Evolutionary conservation across 306 rosid genomes (phyloP), one percentile per base, ranked within the genome.

Genomic region (Rosa lucieae): DNA sequence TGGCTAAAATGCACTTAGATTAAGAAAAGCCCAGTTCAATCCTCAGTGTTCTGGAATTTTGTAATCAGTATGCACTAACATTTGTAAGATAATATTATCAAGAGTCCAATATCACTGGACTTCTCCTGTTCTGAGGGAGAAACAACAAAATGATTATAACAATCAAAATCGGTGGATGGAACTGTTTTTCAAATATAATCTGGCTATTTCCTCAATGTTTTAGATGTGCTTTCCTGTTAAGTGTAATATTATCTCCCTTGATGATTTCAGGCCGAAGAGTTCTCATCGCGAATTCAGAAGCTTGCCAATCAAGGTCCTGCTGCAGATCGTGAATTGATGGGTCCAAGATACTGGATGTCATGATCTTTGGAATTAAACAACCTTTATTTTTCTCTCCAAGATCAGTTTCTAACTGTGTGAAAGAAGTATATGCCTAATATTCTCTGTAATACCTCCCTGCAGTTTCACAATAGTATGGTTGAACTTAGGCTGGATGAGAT

Each of bases 251-350:
- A 91, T 77, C 40, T 75, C 71, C 68, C 20, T 77, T 59, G 32
- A 42, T 81, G 71, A 77, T 18, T 48, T 81, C 91, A 94, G 99
- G 97, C 97, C 17, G 97, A 89, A 78, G 99, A 94, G 82, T 94
- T 94, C 84, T 89, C 97, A 44, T 89, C 95, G 4, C 97, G 95
- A 47, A 91, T 92, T 79, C 95, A 94, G 85, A 92, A 87, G 87
- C 85, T 94, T 42, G 84, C 91, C 51, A 91, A 78, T 81, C 91
- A 87, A 87, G 97, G 97, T 59, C 89, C 97, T 59, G 80, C 85
- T 26, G 84, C 92, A 9, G 93, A 88, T 86, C 88, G 92, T 14
- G 92, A 92, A 67, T 78, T 73, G 81, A 74, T 73, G 47, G 89
- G 85, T 73, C 88, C 88, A 65, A 90, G 85, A 74, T 82, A 79